phyloP scores from a whole-genome alignment of 2,329 filamentous ascomycete genomes.

The Apiospora kogelbergensis region DNA sequence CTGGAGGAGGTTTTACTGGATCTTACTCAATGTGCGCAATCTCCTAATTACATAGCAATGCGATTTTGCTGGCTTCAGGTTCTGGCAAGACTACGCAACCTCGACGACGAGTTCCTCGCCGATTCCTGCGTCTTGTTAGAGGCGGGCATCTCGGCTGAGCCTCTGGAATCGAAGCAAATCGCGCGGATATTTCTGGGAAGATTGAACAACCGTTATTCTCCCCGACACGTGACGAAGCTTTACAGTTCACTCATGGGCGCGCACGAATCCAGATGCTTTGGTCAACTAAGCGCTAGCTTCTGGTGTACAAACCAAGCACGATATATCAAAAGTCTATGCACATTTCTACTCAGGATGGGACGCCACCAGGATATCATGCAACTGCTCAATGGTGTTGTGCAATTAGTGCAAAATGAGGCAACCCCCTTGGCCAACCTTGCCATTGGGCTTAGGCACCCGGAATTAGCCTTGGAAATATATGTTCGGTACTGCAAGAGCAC shows the following conservation, averaged over 20 bases:
- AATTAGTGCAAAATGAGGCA: conserved; percentile 15
- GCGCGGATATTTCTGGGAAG: conserved; percentile 26
- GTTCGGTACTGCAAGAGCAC: conserved; percentile 18
- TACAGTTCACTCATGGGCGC: not conserved
- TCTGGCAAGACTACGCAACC: conserved; percentile 25
- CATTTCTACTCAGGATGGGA: conserved; percentile 24
- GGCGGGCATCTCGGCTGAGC: conserved; percentile 12
- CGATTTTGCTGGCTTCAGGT: conserved; percentile 27
- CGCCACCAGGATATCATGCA: conserved; percentile 23
- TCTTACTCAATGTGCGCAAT: conserved; percentile 15
- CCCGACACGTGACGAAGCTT: conserved; percentile 12
- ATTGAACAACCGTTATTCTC: conserved; percentile 17
- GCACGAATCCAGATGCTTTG: conserved; percentile 14
- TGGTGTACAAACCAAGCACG: conserved; percentile 23
- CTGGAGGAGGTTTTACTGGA: conserved; percentile 20
- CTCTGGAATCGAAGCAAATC: conserved; percentile 22
- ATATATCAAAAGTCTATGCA: conserved; percentile 19
- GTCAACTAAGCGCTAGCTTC: conserved; percentile 15
- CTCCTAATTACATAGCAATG: conserved; percentile 4
- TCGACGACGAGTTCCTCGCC: conserved; percentile 21
- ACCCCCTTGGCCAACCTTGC: conserved; percentile 22
- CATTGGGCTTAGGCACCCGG: conserved; percentile 21
- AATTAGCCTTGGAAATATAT: conserved; percentile 25
- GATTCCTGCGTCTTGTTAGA: conserved; percentile 23
- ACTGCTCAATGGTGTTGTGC: conserved; percentile 19